Conservation (phyloP, 257 asterid genomes). For the Forsythia viridissima region DNA sequence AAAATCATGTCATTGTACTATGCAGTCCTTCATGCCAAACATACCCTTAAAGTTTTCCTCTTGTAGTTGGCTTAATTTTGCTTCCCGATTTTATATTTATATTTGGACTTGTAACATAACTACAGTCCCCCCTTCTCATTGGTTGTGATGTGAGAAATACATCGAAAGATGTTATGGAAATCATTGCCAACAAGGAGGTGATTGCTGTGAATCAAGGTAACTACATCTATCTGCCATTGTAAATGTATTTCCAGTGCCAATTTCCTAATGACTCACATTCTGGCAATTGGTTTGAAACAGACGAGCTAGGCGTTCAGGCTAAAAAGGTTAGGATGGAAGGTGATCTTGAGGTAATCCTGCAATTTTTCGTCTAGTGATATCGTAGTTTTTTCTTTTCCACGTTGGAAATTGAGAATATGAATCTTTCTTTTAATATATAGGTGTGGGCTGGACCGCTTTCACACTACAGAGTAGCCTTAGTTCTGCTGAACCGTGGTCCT, state of each 20-base stretch:
- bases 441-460: conserved; percentile 94
- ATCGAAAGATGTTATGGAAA: conserved; percentile 53
- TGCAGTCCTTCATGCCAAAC: background rate
- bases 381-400: background rate
- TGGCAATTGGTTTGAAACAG: conserved; percentile 33
- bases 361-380: background rate
- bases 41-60: background rate
- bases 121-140: conserved; percentile 82
- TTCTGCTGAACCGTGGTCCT: conserved; percentile 71
- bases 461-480: conserved; percentile 60
- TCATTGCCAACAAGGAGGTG: conserved; percentile 69
- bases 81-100: background rate
- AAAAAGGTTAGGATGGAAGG: conserved; percentile 89
- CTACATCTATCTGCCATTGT: background rate
- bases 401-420: background rate
- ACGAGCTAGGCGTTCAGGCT: conserved; percentile 75
- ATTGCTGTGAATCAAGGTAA: conserved; percentile 83
- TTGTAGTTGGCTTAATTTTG: background rate
- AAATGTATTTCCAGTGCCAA: background rate
- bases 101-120: background rate
- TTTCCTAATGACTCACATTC: background rate
- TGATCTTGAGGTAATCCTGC: conserved; percentile 61
- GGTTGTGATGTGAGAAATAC: conserved; percentile 82
- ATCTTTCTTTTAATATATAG: conserved; percentile 25
- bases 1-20: background rate